Conservation (phyloP, 164 flowering plant species). For the Piper betle region DNA sequence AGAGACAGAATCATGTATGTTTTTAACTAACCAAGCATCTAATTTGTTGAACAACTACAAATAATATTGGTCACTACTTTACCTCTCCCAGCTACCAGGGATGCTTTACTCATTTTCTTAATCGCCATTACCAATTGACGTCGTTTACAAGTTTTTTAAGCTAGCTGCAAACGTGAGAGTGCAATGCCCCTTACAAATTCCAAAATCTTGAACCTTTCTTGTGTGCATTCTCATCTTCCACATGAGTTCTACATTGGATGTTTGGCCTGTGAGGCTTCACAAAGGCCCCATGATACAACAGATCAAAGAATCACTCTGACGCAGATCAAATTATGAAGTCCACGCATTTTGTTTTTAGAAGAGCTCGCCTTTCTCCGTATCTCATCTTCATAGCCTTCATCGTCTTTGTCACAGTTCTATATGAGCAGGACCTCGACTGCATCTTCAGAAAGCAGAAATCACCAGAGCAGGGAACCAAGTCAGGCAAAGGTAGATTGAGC, state of each 20-base stretch:
- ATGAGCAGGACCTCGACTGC: conserved; percentile 46
- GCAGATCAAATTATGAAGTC: conserved; percentile 29
- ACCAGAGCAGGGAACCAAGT: conserved; percentile 3
- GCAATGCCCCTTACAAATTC: background rate
- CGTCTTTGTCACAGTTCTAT: conserved; percentile 45
- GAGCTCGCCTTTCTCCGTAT: conserved; percentile 42
- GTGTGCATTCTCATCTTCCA: background rate
- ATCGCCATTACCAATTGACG: background rate
- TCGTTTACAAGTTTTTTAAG: background rate
- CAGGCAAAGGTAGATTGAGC: conserved; percentile 19
- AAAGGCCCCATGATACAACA: background rate
- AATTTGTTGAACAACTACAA: background rate
- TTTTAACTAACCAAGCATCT: no score
- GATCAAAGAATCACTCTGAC: background rate
- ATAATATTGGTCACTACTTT: background rate
- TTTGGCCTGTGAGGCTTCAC: background rate
- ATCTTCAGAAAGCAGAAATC: conserved; percentile 16
- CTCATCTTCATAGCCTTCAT: conserved; percentile 48
- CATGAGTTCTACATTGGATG: background rate
- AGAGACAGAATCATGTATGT: no score
- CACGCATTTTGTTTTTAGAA: conserved; percentile 23
- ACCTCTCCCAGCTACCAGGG: background rate
- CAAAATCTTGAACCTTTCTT: background rate
- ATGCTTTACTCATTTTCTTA: no score
- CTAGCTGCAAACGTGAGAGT: background rate